phyloP scores from a whole-genome alignment of 148 eudicot species.

The Limonium bicolor region DNA sequence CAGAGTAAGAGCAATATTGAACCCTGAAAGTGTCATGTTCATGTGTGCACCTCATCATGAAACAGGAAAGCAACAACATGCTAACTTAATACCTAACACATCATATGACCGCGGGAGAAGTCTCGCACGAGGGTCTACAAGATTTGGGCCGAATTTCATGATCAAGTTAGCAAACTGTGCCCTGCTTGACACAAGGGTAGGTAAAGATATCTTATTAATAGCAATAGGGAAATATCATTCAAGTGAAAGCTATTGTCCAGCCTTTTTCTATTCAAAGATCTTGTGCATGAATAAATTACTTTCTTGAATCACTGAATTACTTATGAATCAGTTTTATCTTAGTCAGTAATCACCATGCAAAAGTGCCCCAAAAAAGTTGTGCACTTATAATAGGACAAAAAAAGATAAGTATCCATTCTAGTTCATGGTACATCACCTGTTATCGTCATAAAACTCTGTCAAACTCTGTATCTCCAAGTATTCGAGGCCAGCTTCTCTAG shows the following conservation, averaged over 20 bases:
- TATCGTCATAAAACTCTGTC: slow-evolving; percentile 93
- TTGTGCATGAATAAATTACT: too few relatives aligned
- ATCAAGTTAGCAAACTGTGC: slow-evolving; percentile 79
- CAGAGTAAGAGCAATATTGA: slow-evolving; percentile 3
- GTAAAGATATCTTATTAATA: too few relatives aligned
- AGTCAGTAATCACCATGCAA: not conserved
- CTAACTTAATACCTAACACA: slow-evolving; percentile 40
- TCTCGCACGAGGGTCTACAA: slow-evolving; percentile 88
- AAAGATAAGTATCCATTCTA: not conserved
- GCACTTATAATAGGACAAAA: too few relatives aligned
- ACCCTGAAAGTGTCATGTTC: not conserved
- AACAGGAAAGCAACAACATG: slow-evolving; percentile 1
- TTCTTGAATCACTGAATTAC: too few relatives aligned
- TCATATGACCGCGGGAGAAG: slow-evolving; percentile 82
- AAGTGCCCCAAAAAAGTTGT: not conserved
- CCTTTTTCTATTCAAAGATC: too few relatives aligned
- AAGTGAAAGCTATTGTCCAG: too few relatives aligned
- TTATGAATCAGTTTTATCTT: too few relatives aligned
- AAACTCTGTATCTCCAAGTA: slow-evolving; percentile 83
- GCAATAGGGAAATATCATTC: not conserved
- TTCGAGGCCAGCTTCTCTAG: slow-evolving; percentile 97
- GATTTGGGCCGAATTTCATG: slow-evolving; percentile 55
- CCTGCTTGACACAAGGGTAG: slow-evolving; percentile 18
- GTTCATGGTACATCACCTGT: slow-evolving; percentile 28
- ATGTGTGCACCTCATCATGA: not conserved